phyloP scores from a whole-genome alignment of 1,284 basidiomycete species.

The Trametes pubescens region DNA sequence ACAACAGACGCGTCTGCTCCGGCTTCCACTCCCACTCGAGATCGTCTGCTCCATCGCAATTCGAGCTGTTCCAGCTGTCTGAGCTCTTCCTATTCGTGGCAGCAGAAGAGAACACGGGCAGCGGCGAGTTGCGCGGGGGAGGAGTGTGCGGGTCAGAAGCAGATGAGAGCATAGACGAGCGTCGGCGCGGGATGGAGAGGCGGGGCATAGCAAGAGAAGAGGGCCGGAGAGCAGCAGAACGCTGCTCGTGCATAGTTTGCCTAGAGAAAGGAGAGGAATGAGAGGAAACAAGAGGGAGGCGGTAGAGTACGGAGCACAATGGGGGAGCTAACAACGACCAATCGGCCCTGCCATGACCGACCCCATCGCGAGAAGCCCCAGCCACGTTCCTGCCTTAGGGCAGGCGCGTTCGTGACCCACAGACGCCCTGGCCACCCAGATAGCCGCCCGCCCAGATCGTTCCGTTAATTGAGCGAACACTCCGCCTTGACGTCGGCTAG shows the following conservation, averaged over 20 bases:
- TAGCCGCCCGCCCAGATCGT: constrained; percentile 25
- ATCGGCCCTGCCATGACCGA: constrained; percentile 31
- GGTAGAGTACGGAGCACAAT: constrained; percentile 43
- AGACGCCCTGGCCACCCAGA: constrained; percentile 20
- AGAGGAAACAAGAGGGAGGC: constrained; percentile 35
- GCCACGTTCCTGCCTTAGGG: constrained; percentile 44
- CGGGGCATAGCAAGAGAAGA: constrained; percentile 49
- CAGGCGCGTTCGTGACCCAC: constrained; percentile 38
- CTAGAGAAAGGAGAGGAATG: constrained; percentile 43
- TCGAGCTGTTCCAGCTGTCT: constrained; percentile 85
- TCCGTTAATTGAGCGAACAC: constrained; percentile 30
- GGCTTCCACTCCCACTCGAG: constrained; percentile 75
- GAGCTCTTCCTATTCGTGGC: constrained; percentile 70
- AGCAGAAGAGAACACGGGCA: constrained; percentile 51
- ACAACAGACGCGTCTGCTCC: constrained; percentile 71
- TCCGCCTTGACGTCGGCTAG: constrained; percentile 27
- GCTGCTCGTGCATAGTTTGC: constrained; percentile 45
- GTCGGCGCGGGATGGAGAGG: constrained; percentile 43
- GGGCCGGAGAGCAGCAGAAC: constrained; percentile 42
- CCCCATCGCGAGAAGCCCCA: constrained; percentile 33
- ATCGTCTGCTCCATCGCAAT: constrained; percentile 64
- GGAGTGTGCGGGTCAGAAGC: constrained; percentile 48
- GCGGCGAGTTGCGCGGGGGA: constrained; percentile 47
- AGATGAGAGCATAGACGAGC: constrained; percentile 43
- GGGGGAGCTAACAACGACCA: constrained; percentile 37